A percentile compares a stretch with the other conserved stretches of the same genome.
phyloP scores from a whole-genome alignment of 495 filamentous ascomycete genomes.

The Entonaema liquescens region DNA sequence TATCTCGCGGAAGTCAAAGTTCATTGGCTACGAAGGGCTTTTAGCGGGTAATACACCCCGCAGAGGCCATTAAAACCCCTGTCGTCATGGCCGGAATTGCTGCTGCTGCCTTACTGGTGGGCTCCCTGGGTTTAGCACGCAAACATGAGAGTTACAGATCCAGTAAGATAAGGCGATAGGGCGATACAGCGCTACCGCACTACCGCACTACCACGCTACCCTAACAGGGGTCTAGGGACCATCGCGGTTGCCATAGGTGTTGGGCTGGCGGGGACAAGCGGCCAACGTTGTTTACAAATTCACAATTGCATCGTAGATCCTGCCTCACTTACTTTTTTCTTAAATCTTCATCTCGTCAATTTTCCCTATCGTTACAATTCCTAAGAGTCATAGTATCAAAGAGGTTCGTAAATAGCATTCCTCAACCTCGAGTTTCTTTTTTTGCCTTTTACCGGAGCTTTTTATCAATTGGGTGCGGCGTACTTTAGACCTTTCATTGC shows the following conservation, averaged over 20 bases:
- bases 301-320: constrained; percentile 21
- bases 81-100: not conserved
- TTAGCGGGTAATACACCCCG: constrained; percentile 6
- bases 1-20: constrained; percentile 11
- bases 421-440: constrained; percentile 29
- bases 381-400: constrained; percentile 27
- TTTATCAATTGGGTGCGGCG: constrained; percentile 22
- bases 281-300: constrained; percentile 39
- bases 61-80: not conserved
- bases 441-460: constrained; percentile 25
- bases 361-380: constrained; percentile 9
- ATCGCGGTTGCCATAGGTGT: constrained; percentile 36
- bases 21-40: constrained; percentile 28
- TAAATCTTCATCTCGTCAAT: constrained; percentile 12
- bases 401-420: constrained; percentile 42
- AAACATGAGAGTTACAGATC: not conserved
- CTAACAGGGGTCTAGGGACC: not conserved
- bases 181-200: constrained; percentile 5
- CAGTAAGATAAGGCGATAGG: constrained; percentile 7
- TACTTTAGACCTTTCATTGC: constrained; percentile 30
- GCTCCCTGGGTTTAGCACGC: not conserved
- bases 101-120: constrained; percentile 8
- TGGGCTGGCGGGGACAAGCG: constrained; percentile 11
- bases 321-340: constrained; percentile 12
- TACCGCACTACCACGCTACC: not conserved